phyloP scores from a whole-genome alignment of 192 early-diverging fungal genomes.

The Coemansia sp. region DNA sequence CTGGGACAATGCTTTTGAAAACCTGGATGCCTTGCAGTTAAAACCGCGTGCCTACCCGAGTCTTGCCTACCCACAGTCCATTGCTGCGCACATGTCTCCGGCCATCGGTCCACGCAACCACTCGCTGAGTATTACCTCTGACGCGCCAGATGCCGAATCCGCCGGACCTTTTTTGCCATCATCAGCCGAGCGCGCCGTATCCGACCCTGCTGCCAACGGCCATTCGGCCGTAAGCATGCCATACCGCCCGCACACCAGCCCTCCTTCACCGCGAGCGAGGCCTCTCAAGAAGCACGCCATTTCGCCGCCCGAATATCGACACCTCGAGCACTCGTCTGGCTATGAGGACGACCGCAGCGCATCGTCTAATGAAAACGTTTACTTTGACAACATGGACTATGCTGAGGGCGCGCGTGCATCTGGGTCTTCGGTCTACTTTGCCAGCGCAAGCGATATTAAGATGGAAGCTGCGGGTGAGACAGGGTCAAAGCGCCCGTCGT shows the following conservation, averaged over 20 bases:
- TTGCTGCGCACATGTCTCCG: conserved; percentile 35
- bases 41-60: conserved; percentile 12
- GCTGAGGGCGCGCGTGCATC: conserved; percentile 10
- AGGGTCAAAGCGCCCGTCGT: conserved; percentile 25
- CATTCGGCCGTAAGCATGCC: conserved; percentile 5
- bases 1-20: conserved; percentile 52
- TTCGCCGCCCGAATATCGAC: background rate
- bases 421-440: conserved; percentile 19
- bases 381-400: conserved; percentile 19
- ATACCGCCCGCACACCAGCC: conserved; percentile 34
- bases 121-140: conserved; percentile 28
- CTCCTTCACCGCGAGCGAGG: conserved; percentile 35
- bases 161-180: conserved; percentile 6
- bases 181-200: conserved; percentile 29
- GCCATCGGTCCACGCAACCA: conserved; percentile 28
- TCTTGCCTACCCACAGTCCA: conserved; percentile 38
- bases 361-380: conserved; percentile 23
- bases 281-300: conserved; percentile 9
- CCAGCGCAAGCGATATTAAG: conserved; percentile 31
- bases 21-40: conserved; percentile 43
- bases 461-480: conserved; percentile 26
- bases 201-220: conserved; percentile 17
- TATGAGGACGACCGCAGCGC: conserved; percentile 17
- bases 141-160: conserved; percentile 9
- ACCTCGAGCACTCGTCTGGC: conserved; percentile 5